Percentiles rank a stretch among this genome's conserved stretches.
phyloP scores from a whole-genome alignment of 225 moss, liverwort and hornwort species.

The Thuidium tamariscinum region DNA sequence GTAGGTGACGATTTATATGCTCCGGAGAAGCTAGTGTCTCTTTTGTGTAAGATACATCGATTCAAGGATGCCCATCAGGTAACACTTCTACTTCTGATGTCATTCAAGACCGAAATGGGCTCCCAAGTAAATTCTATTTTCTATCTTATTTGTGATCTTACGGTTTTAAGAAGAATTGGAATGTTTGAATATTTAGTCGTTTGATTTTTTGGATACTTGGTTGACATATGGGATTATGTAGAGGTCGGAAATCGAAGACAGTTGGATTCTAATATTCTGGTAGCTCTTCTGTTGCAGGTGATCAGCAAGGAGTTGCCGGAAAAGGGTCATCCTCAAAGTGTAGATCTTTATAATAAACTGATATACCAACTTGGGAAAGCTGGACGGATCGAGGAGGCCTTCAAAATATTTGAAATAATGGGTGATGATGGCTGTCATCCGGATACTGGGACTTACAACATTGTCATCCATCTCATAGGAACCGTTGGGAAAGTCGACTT shows the following conservation, averaged over 20 bases:
- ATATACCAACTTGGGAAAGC: slow-evolving; percentile 24
- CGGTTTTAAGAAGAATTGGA: background rate
- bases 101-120: background rate
- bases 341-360: slow-evolving; percentile 19
- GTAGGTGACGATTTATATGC: slow-evolving; percentile 1
- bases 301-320: slow-evolving; percentile 39
- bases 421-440: slow-evolving; percentile 6
- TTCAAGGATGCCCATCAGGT: slow-evolving; percentile 33
- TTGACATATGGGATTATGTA: background rate
- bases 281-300: slow-evolving; percentile 1
- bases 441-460: slow-evolving; percentile 22
- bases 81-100: background rate
- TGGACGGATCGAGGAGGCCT: slow-evolving; percentile 41
- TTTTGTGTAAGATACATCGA: slow-evolving; percentile 21
- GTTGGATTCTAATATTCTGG: background rate
- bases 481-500: slow-evolving; percentile 24
- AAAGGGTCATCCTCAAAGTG: slow-evolving; percentile 12
- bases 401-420: slow-evolving; percentile 22
- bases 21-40: slow-evolving; percentile 14
- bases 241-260: background rate
- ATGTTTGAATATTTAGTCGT: background rate
- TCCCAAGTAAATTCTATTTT: background rate
- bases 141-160: background rate
- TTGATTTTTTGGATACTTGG: background rate
- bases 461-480: slow-evolving; percentile 17